Conservation (phyloP, 2,329 filamentous ascomycete genomes). For the Stachybotrys chartarum region DNA sequence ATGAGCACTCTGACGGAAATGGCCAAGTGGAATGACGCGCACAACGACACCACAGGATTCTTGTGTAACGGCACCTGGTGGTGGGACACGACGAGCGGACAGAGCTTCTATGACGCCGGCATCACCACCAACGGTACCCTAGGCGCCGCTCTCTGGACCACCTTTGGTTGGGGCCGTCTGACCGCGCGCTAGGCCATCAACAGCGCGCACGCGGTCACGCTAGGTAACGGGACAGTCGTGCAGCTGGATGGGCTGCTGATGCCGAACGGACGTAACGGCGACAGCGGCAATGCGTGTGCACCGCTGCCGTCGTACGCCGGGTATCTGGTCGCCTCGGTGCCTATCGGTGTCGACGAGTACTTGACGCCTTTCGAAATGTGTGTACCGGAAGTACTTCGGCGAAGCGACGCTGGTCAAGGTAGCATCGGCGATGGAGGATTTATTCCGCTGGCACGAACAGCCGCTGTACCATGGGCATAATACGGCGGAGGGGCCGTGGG, state of each 20-base stretch:
- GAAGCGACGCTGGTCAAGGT: conserved; percentile 3
- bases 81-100: conserved; percentile 7
- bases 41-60: conserved; percentile 8
- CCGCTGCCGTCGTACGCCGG: conserved; percentile 5
- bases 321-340: conserved; percentile 4
- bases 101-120: conserved; percentile 6
- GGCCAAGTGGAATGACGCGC: conserved; percentile 10
- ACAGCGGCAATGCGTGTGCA: conserved; percentile 1
- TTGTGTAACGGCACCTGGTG: conserved; percentile 12
- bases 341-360: conserved; percentile 2
- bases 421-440: conserved; percentile 6
- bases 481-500: conserved; percentile 4
- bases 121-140: conserved; percentile 4
- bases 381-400: conserved; percentile 3
- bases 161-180: conserved; percentile 4
- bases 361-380: conserved; percentile 2
- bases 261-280: conserved; percentile 2
- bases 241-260: conserved; percentile 4
- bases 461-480: conserved; percentile 3
- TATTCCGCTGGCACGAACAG: conserved; percentile 3
- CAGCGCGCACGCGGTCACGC: neutral
- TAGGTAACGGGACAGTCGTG: conserved; percentile 3
- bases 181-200: conserved; percentile 2
- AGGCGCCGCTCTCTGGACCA: conserved; percentile 3
- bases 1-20: conserved; percentile 9